Evolutionary conservation across 78 protist species (phyloP), one percentile per base, ranked within the genome.

Genomic region (Fonticula alba): DNA sequence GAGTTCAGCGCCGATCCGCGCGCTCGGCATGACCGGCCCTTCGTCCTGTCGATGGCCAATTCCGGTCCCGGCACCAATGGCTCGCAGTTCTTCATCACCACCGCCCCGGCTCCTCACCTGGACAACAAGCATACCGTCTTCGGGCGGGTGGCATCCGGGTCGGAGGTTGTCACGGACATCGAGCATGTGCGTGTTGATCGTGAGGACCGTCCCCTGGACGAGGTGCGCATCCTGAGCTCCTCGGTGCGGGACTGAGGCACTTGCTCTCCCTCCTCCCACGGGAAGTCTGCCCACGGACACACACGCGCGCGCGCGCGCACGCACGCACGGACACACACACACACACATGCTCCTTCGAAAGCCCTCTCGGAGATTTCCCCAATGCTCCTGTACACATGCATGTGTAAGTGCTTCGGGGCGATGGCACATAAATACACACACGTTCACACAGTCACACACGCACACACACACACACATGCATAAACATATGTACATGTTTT

Each of bases 101-200:
- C 84, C 0, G 51, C 22, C 22, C 14, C 72, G 50, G 46, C 69
- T 36, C 78, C 94, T 1, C 70, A 87, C 74, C 83, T 93, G 46
- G 96, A 93, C 73, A 66, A 77, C 64, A 92, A 90, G 66, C 96
- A 93, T 71, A 92, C 95, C 0, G 88, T 93, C 32, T 93, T 93
- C 54, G 98, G 97, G 27, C 68, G 92, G 20, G 92, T 91, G 20
- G 50, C 49, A 27, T 56, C 62, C n/a, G 95, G 95, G 22, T 69
- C 70, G 74, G 95, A 88, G 15, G 81, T 71, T 7, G 90, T 91
- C 15, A 22, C 38, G 31, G 57, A 20, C 6, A 89, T 91, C 43
- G 89, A 80, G 71, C 61, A 53, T 22, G 84, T 57, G 53, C 62
- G 62, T 61, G 56, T 65, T 0, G 78, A 82, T 73, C 61, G 55